These are phyloP conservation scores for Ziziphus jujuba DNA, from an alignment of 306 rosid species.

Conservation along the genomic window DNA sequence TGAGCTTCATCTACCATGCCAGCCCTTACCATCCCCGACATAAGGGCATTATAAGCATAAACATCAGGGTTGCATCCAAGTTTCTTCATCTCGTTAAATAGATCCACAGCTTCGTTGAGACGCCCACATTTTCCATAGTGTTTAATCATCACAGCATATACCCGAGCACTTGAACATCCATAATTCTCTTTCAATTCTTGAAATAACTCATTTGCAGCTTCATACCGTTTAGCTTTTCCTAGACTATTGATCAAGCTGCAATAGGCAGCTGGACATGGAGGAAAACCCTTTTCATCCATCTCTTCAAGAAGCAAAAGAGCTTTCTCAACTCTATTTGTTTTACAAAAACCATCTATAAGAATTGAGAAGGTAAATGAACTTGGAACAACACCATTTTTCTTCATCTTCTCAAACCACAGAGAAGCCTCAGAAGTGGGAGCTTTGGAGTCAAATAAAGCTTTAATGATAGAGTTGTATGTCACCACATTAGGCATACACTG, in stretches of 20 bases:
- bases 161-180: constrained; percentile 84
- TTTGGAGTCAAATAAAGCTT: constrained; percentile 68
- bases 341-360: constrained; percentile 88
- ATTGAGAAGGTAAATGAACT: constrained; percentile 89
- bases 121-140: constrained; percentile 89
- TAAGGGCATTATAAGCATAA: constrained; percentile 90
- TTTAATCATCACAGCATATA: constrained; percentile 95
- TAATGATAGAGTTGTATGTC: constrained; percentile 74
- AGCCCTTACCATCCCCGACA: constrained; percentile 88
- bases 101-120: constrained; percentile 63
- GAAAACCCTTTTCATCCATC: constrained; percentile 94
- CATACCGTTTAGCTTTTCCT: constrained; percentile 85
- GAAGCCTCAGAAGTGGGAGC: constrained; percentile 64
- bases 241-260: constrained; percentile 94
- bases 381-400: constrained; percentile 60
- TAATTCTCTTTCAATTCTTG: constrained; percentile 89
- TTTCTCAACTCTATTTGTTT: constrained; percentile 81
- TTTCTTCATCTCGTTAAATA: constrained; percentile 76
- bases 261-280: constrained; percentile 95
- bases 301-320: constrained; percentile 94
- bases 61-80: constrained; percentile 82
- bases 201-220: constrained; percentile 89
- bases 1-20: constrained; percentile 74
- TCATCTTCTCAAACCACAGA: constrained; percentile 87
- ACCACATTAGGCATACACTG: constrained; percentile 72